A percentile compares a stretch with the other conserved stretches of the same genome.
These are phyloP conservation scores for Ustilago shanxiensis DNA, from an alignment of 1,284 basidiomycete species.

Conservation along the genomic window DNA sequence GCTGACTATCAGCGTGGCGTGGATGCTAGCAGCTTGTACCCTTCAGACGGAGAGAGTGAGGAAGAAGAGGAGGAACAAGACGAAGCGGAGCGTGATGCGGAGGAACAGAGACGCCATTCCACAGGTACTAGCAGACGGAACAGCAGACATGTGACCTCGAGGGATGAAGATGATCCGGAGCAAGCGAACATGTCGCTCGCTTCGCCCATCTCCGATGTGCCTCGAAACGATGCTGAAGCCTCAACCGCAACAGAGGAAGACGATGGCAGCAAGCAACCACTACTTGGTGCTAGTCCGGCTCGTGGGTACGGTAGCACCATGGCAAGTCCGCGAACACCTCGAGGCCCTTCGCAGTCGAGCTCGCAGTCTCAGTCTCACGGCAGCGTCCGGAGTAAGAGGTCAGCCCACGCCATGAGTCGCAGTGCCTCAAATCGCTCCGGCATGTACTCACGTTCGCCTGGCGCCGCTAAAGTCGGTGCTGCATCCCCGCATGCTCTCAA, in stretches of 20 bases:
- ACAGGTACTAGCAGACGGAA: neutral
- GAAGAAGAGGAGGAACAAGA: neutral
- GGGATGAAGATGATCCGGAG: slow-evolving; percentile 16
- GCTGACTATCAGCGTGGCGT: slow-evolving; percentile 32
- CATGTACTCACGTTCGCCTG: slow-evolving; percentile 33
- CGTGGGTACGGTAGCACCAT: slow-evolving; percentile 37
- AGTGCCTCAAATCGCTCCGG: slow-evolving; percentile 36
- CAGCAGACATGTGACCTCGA: neutral
- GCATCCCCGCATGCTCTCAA: slow-evolving; percentile 8
- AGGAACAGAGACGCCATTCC: neutral
- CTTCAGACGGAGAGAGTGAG: slow-evolving; percentile 26
- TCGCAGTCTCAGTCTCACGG: slow-evolving; percentile 5
- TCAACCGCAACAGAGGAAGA: neutral
- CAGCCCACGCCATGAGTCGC: slow-evolving; percentile 27
- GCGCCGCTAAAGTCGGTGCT: slow-evolving; percentile 32
- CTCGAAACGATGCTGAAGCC: neutral
- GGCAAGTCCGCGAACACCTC: slow-evolving; percentile 23
- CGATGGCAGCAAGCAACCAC: slow-evolving; percentile 30
- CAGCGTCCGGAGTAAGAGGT: slow-evolving; percentile 29
- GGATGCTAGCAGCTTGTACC: slow-evolving; percentile 44
- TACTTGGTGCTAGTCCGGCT: slow-evolving; percentile 26
- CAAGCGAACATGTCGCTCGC: slow-evolving; percentile 11
- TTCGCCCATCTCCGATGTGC: slow-evolving; percentile 23
- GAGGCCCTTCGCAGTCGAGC: slow-evolving; percentile 7
- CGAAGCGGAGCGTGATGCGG: neutral